Evolutionary conservation across 139 green algal species (phyloP), one percentile per base, ranked within the genome.

Genomic region (Volvox africanus): DNA sequence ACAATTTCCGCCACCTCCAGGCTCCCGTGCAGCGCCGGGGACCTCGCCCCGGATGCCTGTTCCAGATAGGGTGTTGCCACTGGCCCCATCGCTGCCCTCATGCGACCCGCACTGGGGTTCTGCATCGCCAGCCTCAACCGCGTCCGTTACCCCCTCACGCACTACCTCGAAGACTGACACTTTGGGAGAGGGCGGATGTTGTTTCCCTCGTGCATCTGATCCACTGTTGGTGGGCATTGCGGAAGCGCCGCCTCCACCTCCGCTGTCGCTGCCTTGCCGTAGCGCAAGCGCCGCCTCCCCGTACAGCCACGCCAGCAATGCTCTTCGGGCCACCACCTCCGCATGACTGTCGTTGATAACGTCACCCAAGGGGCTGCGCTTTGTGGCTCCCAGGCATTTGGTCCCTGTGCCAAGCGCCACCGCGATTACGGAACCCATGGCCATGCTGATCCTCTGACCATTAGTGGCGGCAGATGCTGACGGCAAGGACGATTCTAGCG

Each of bases 291-390:
- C 30, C n/a, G 95, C 80, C 89, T 98, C 95, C 2, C 32, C 87
- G 26, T 97, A 94, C 33, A 97, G 30, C 97, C 97, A 98, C 5
- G 88, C 69, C 80, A 97, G 77, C 50, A 98, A 92, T 6, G 95
- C 95, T 0, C 97, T 86, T 37, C 95, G 92, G 24, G 96, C 95
- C 20, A 98, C 61, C 1, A 93, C 95, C 91, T 99, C 97, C 20
- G 97, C 97, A 73, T 99, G 97, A 44, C 93, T 95, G 94, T 99
- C 97, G 86, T 98, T 94, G 0, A 99, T 20, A 0, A 96, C 85
- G 21, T 95, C 86, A 1, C 94, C 94, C 5, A 24, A 2, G 9
- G 82, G 37, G 55, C 75, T 91, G 55, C 68, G 90, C 78, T 86
- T 92, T 35, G 75, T 80, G 24, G 76, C 88, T 0, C 92, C 91